Evolutionary conservation across 1,284 basidiomycete genomes (phyloP).

Genomic region (Cryptococcus sp.): DNA sequence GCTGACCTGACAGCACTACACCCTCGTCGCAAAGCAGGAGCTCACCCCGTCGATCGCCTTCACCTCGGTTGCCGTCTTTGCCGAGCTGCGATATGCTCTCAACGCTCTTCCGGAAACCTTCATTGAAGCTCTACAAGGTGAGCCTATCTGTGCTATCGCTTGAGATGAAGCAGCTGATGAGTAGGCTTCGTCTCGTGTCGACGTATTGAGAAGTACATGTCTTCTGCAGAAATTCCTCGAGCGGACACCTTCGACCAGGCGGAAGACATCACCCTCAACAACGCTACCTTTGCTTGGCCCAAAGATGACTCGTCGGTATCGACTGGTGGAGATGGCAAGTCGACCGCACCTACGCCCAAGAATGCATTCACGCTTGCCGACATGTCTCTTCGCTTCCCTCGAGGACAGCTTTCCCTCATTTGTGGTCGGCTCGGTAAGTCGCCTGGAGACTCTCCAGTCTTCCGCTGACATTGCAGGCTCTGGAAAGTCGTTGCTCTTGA

Average conservation of each 20-base stretch:
- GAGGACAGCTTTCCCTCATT: conserved; percentile 68
- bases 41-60: conserved; percentile 82
- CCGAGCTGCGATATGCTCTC: conserved; percentile 65
- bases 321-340: conserved; percentile 23
- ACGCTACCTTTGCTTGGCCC: conserved; percentile 85
- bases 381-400: conserved; percentile 69
- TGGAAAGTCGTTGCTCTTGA: conserved; percentile 73
- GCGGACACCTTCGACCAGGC: conserved; percentile 55
- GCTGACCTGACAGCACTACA: conserved; percentile 56
- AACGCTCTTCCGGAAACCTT: conserved; percentile 85
- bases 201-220: conserved; percentile 84
- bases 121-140: conserved; percentile 73
- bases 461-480: conserved; percentile 52
- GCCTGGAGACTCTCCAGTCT: neutral
- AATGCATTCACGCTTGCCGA: conserved; percentile 77
- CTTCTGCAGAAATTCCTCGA: conserved; percentile 60
- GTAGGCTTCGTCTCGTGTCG: conserved; percentile 69
- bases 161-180: neutral
- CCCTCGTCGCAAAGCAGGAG: conserved; percentile 53
- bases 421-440: conserved; percentile 56
- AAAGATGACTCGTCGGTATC: conserved; percentile 51
- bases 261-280: conserved; percentile 62
- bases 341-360: conserved; percentile 63
- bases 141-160: conserved; percentile 5
- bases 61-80: conserved; percentile 66